Conservation (phyloP, 305 asterid species). For the Fraxinus latifolia region DNA sequence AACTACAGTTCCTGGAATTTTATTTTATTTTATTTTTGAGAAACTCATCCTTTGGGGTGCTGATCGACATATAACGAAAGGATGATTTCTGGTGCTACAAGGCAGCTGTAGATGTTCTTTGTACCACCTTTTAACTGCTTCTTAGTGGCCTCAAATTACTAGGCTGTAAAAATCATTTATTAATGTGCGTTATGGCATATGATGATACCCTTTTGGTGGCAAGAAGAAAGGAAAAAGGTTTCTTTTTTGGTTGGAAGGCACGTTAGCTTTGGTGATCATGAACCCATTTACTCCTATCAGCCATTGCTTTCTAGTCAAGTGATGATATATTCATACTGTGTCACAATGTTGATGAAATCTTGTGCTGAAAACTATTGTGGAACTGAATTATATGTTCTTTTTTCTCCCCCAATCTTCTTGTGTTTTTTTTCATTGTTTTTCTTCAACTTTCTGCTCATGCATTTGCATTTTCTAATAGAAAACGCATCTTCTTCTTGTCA, state of each 20-base stretch:
- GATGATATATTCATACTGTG: background rate
- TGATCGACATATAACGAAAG: background rate
- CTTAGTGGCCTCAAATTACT: background rate
- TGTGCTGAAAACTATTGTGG: conserved; percentile 17
- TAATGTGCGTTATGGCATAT: background rate
- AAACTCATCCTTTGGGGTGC: background rate
- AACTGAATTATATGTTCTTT: background rate
- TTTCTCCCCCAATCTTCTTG: background rate
- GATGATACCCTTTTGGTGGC: background rate
- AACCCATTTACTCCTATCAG: background rate
- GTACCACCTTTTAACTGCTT: background rate
- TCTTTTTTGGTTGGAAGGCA: background rate
- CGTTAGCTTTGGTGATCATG: background rate
- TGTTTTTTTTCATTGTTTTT: background rate
- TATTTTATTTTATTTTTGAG: background rate
- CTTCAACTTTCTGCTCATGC: background rate
- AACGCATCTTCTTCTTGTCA: conserved; percentile 34
- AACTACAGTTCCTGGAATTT: background rate
- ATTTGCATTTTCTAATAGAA: conserved; percentile 10
- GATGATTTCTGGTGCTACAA: background rate
- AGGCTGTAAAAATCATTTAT: background rate
- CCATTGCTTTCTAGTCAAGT: background rate
- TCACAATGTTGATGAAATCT: background rate
- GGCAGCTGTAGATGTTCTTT: background rate
- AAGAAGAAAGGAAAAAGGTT: background rate